Conservation (phyloP, 371 early-diverging fungal species). For the Mucor piriformis region DNA sequence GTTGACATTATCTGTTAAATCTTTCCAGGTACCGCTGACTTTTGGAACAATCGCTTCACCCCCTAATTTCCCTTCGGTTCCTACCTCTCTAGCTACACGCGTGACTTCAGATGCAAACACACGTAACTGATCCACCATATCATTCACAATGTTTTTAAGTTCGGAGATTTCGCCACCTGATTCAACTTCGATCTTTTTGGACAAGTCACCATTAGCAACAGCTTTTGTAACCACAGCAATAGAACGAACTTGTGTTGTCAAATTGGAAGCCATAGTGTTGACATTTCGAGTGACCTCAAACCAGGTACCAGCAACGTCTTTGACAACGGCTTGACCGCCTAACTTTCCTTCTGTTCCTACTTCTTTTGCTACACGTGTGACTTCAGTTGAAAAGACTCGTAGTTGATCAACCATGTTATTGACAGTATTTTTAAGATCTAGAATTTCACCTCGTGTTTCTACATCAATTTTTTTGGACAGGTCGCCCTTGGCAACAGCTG, state of each 20-base stretch:
- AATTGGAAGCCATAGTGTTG: conserved; percentile 63
- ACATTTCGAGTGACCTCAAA: conserved; percentile 63
- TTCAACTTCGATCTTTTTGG: conserved; percentile 47
- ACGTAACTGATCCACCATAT: conserved; percentile 45
- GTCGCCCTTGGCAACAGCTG: conserved; percentile 38
- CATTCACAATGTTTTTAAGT: conserved; percentile 47
- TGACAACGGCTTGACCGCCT: conserved; percentile 61
- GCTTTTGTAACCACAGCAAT: conserved; percentile 50
- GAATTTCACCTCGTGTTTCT: conserved; percentile 32
- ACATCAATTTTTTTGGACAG: conserved; percentile 33
- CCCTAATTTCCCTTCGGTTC: conserved; percentile 61
- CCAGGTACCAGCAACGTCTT: conserved; percentile 61
- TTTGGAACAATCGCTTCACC: conserved; percentile 52
- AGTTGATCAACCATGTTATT: conserved; percentile 40
- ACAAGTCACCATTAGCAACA: conserved; percentile 54
- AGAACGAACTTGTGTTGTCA: conserved; percentile 60
- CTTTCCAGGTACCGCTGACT: conserved; percentile 69
- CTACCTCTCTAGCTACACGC: conserved; percentile 56
- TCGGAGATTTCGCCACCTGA: conserved; percentile 40
- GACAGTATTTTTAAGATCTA: conserved; percentile 29
- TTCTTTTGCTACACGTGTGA: conserved; percentile 62
- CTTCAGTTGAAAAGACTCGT: conserved; percentile 59
- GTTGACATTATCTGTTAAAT: conserved; percentile 68
- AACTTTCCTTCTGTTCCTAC: conserved; percentile 63
- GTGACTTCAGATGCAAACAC: conserved; percentile 49